phyloP scores from a whole-genome alignment of 495 filamentous ascomycete species.

The Xylaria telfairii region DNA sequence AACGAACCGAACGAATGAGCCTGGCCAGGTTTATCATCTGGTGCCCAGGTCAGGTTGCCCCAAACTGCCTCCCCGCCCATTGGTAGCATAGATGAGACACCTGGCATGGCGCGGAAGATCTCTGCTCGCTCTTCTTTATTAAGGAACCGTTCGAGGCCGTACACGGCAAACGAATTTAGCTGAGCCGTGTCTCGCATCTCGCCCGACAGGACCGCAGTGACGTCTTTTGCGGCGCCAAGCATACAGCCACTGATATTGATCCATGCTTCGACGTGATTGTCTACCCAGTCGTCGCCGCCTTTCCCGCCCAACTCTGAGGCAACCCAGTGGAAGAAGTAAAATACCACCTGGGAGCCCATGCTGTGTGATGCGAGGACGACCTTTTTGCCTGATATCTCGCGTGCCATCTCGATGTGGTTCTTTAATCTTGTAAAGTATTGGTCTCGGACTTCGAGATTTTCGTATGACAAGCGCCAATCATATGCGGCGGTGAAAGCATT shows the following conservation, averaged over 20 bases:
- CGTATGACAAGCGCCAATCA: conserved; percentile 95
- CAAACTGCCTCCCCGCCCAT: conserved; percentile 93
- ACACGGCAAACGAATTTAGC: conserved; percentile 96
- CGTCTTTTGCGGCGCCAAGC: conserved; percentile 91
- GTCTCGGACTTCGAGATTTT: conserved; percentile 86
- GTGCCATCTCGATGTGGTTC: conserved; percentile 84
- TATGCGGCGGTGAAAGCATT: conserved; percentile 96
- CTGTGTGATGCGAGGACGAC: conserved; percentile 89
- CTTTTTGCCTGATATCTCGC: conserved; percentile 73
- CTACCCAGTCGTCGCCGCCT: conserved; percentile 88
- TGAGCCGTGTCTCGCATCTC: conserved; percentile 99
- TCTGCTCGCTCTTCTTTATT: conserved; percentile 87
- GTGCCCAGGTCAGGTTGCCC: conserved; percentile 89
- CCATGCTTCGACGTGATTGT: conserved; percentile 88
- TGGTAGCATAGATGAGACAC: conserved; percentile 95
- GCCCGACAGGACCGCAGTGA: conserved; percentile 89
- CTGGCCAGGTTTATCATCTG: conserved; percentile 82
- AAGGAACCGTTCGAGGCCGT: conserved; percentile 95
- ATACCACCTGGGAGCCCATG: conserved; percentile 94
- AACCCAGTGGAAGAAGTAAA: conserved; percentile 99
- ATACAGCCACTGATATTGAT: conserved; percentile 98
- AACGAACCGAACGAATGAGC: conserved; percentile 77
- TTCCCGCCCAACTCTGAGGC: conserved; percentile 78
- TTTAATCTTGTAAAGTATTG: conserved; percentile 92
- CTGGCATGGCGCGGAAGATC: conserved; percentile 96